Evolutionary conservation across 108 stramenopile genomes (phyloP), one percentile per base, ranked within the genome.

Genomic region (Schizochytrium sp.): DNA sequence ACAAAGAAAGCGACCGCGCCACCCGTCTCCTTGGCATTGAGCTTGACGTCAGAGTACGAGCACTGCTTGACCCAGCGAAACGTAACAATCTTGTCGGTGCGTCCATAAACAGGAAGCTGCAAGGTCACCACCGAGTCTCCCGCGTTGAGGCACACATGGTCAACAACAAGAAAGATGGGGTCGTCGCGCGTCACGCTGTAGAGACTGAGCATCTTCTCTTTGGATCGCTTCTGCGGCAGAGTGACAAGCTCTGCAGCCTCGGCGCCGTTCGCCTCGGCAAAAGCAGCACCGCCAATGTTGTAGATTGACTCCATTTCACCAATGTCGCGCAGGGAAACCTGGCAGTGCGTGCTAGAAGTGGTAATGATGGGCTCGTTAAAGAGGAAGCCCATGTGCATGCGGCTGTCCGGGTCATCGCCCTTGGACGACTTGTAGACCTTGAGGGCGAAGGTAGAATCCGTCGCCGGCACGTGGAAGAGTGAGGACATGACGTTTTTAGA

Each of bases 21-120:
- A 1, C 76, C 76, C 8, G 76, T 83, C 51, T 83, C 43, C 76
- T 83, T 83, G 51, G 76, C 76, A 28, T 47, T 25, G 51, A 83
- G 51, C 48, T 83, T 83, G 76, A 53, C 28, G 10, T 83, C 76
- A 0, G 76, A 53, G 25, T 53, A 83, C 44, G 45, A 53, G 76
- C 76, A 83, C 48, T 53, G 76, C 51, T 83, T 83, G 5, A 83
- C 76, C 76, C 76, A 83, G 51, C 51, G 76, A 23, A 83, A 83
- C 6, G 76, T 53, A 12, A 83, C 48, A 34, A 47, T 23, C 23
- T 55, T 23, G 48, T 83, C 76, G 28, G 76, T 83, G 51, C 51
- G 45, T 0, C 76, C 76, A 34, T 83, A 83, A 6, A 83, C 51
- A 16, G 76, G 76, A 23, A 83, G 18, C 51, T 83, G 76, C 76